Evolutionary conservation across 1,284 basidiomycete genomes (phyloP).

Genomic region (Mycena citricolor): DNA sequence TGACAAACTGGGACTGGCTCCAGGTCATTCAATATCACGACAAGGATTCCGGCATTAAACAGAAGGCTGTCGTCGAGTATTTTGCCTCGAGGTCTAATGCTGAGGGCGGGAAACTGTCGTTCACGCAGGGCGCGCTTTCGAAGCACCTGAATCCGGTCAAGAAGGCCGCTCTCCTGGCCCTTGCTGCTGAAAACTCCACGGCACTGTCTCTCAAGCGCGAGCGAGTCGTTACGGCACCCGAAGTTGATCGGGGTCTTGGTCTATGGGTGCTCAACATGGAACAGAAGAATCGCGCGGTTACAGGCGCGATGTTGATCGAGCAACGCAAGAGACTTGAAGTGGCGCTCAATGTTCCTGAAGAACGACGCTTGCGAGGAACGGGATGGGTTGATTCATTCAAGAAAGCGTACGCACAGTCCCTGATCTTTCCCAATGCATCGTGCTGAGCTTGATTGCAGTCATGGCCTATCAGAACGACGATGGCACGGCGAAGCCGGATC

Average conservation of each 20-base stretch:
- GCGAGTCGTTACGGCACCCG: slow-evolving; percentile 27
- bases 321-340: slow-evolving; percentile 32
- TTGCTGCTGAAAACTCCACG: slow-evolving; percentile 12
- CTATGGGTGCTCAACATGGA: slow-evolving; percentile 34
- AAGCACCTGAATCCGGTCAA: slow-evolving; percentile 3
- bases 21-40: slow-evolving; percentile 20
- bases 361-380: slow-evolving; percentile 26
- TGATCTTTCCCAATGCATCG: background rate
- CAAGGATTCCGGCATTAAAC: slow-evolving; percentile 10
- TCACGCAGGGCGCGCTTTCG: slow-evolving; percentile 2
- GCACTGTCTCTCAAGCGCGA: slow-evolving; percentile 20
- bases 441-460: background rate
- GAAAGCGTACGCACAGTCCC: slow-evolving; percentile 17
- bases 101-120: slow-evolving; percentile 1
- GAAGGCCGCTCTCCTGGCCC: background rate
- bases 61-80: slow-evolving; percentile 20
- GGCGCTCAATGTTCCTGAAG: slow-evolving; percentile 28
- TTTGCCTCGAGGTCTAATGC: slow-evolving; percentile 11
- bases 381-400: slow-evolving; percentile 33
- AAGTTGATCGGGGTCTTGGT: slow-evolving; percentile 32
- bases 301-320: slow-evolving; percentile 31
- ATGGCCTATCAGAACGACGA: slow-evolving; percentile 30
- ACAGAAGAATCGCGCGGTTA: slow-evolving; percentile 26
- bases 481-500: slow-evolving; percentile 40
- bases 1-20: slow-evolving; percentile 26